Percentiles rank a stretch among this genome's conserved stretches.
phyloP scores from a whole-genome alignment of 73 alveolate genomes.

The Tetrahymena malaccensis region DNA sequence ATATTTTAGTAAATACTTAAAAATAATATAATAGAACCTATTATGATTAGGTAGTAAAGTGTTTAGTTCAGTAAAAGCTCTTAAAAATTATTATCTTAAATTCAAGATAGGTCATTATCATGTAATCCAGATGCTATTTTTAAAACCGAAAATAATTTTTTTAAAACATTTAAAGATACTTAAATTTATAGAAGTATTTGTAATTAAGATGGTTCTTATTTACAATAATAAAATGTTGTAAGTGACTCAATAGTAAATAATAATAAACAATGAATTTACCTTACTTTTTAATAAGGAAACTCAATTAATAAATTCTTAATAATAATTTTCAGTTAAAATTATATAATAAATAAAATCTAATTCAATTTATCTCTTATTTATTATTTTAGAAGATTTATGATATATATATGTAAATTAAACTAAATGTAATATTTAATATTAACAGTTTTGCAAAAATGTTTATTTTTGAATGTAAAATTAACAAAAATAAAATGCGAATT shows the following conservation, averaged over 20 bases:
- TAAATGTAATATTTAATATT: too few relatives aligned
- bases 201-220: neutral
- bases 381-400: too few relatives aligned
- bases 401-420: too few relatives aligned
- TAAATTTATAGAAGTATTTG: neutral
- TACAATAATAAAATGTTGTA: neutral
- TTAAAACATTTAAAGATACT: neutral
- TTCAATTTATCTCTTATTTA: too few relatives aligned
- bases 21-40: neutral
- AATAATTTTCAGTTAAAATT: too few relatives aligned
- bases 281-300: too few relatives aligned
- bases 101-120: neutral
- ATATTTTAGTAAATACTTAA: neutral
- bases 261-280: too few relatives aligned
- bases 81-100: neutral
- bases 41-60: neutral
- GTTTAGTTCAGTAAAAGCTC: neutral
- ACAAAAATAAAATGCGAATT: too few relatives aligned
- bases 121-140: neutral
- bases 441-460: too few relatives aligned
- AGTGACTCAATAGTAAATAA: neutral
- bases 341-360: too few relatives aligned
- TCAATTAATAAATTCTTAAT: too few relatives aligned
- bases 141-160: neutral
- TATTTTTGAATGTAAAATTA: too few relatives aligned